Evolutionary conservation across 257 asterid species (phyloP).

Genomic region (Gentiana macrophylla): DNA sequence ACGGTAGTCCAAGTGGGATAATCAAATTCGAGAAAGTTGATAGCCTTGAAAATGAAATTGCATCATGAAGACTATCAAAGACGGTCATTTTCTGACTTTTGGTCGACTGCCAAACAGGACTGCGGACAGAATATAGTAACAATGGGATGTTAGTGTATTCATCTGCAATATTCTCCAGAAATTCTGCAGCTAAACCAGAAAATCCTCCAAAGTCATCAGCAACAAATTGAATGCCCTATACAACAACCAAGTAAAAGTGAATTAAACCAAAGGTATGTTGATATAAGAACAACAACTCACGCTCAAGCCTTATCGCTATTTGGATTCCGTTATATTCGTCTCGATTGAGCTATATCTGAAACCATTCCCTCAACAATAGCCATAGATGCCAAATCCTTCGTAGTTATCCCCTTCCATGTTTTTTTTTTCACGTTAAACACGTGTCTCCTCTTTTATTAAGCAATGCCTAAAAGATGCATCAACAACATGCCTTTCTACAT

Average conservation of each 20-base stretch:
- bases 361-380: no score
- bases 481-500: no score
- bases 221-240: slow-evolving; percentile 79
- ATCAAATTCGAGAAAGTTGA: slow-evolving; percentile 65
- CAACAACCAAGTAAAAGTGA: slow-evolving; percentile 4
- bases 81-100: slow-evolving; percentile 42
- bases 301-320: no score
- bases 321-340: no score
- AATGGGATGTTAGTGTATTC: slow-evolving; percentile 81
- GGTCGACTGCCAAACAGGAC: slow-evolving; percentile 32
- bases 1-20: slow-evolving; percentile 78
- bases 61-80: slow-evolving; percentile 62
- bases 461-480: no score
- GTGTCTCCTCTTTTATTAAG: no score
- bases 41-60: slow-evolving; percentile 70
- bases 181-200: slow-evolving; percentile 76
- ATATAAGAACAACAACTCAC: no score
- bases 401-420: no score
- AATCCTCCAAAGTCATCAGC: slow-evolving; percentile 87
- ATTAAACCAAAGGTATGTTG: not conserved
- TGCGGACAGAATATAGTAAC: slow-evolving; percentile 55
- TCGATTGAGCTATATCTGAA: no score
- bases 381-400: no score
- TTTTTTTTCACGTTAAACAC: no score
- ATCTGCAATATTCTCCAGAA: slow-evolving; percentile 80